These are phyloP conservation scores for Fragaria vesca DNA, from an alignment of 306 rosid genomes.

Conservation along the genomic window DNA sequence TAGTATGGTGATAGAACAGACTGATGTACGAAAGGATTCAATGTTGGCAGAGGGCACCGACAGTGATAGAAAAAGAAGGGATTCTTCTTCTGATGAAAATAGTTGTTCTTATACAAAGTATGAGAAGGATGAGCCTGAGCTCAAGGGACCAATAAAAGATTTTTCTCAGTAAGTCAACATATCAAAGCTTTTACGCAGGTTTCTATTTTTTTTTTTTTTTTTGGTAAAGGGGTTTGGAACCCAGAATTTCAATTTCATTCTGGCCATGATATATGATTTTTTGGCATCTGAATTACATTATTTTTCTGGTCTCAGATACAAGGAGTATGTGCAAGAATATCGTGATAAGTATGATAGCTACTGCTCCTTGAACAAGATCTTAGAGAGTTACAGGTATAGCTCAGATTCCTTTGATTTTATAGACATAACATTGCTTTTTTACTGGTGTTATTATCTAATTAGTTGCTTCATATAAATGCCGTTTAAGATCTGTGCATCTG, in stretches of 20 bases:
- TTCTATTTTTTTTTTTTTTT: not conserved
- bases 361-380: slow-evolving; percentile 76
- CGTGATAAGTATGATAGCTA: slow-evolving; percentile 82
- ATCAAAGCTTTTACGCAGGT: slow-evolving; percentile 9
- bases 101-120: slow-evolving; percentile 94
- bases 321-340: slow-evolving; percentile 88
- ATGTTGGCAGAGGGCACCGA: slow-evolving; percentile 60
- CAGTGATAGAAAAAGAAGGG: slow-evolving; percentile 81
- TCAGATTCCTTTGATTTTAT: slow-evolving; percentile 8
- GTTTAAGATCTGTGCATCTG: slow-evolving; percentile 18
- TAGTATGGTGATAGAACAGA: slow-evolving; percentile 49
- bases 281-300: slow-evolving; percentile 27
- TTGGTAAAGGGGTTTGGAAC: no score
- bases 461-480: slow-evolving; percentile 15
- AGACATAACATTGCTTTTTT: slow-evolving; percentile 6
- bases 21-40: slow-evolving; percentile 56
- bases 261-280: not conserved
- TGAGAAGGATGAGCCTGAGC: slow-evolving; percentile 86
- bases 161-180: slow-evolving; percentile 69
- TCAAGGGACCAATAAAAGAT: slow-evolving; percentile 75
- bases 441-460: slow-evolving; percentile 15
- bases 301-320: slow-evolving; percentile 48
- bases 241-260: not conserved
- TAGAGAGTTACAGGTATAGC: slow-evolving; percentile 70
- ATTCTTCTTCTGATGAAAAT: slow-evolving; percentile 95